phyloP scores from a whole-genome alignment of 106 monocot genomes.

The Dioscorea dumetorum region DNA sequence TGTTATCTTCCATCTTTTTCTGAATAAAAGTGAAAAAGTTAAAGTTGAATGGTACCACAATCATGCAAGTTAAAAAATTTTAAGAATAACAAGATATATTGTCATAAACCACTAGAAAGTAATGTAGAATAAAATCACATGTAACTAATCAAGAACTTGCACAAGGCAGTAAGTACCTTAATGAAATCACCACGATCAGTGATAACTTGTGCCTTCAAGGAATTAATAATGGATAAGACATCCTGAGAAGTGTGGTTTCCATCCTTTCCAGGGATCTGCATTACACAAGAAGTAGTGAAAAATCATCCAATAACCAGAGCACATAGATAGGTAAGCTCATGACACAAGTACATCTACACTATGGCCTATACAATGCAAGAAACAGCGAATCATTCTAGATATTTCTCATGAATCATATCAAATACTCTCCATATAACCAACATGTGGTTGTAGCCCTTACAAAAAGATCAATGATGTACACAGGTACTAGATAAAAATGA shows the following conservation, averaged over 20 bases:
- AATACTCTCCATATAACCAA: no score
- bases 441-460: no score
- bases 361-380: no score
- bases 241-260: conserved; percentile 24
- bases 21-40: conserved; percentile 16
- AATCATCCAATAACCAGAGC: background rate
- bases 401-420: no score
- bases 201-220: conserved; percentile 51
- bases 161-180: conserved; percentile 28
- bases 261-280: conserved; percentile 36
- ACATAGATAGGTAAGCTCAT: background rate
- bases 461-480: no score
- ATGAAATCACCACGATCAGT: conserved; percentile 46
- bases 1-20: conserved; percentile 89
- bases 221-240: conserved; percentile 47
- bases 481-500: no score
- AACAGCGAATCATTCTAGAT: no score
- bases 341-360: no score
- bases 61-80: background rate
- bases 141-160: no score
- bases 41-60: background rate
- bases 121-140: no score
- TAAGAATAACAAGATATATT: background rate
- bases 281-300: background rate
- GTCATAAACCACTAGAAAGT: no score